Base-by-base conservation (phyloP, 208 protist species). In the Histomonas meleagridis region DNA sequence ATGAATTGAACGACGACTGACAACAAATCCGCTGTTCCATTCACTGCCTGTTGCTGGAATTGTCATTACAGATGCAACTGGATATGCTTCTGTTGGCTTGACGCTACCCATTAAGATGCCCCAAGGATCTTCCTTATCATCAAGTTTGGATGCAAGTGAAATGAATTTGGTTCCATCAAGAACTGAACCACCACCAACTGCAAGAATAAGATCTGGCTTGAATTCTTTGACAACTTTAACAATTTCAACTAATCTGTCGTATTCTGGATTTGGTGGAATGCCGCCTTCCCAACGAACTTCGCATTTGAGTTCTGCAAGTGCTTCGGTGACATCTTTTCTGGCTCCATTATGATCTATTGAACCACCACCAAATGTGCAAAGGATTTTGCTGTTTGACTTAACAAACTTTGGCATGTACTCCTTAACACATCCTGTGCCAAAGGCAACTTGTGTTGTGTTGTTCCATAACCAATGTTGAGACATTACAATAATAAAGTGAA, bases 401-500 rank as follows among this genome's bases (percentile, higher is more conserved):
- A 79, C 40, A 40, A 79, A 79, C 1, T 79, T 51, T 18, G 46
- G 46, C 4, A 79, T 32, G 23, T 79, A 40, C 40, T 79, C 70
- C 3, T 48, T 79, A 23, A 79, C 70, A 10, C 14, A 32, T 18
- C 28, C 40, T 79, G 46, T 10, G 18, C 70, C 70, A 40, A 79
- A 79, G 9, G 10, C 70, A 51, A 79, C 40, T 51, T 79, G 70
- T 51, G 70, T 49, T 51, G 40, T 48, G 18, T 79, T 79, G 4
- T 48, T 46, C 70, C 70, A 79, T 3, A 79, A 18, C 70, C 70
- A 79, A 32, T 79, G n/a, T n/a, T n/a, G n/a, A n/a, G n/a, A 49
- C 70, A 79, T 79, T 10, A 49, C 0, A 79, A 79, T 49, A 79
- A 79, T 79, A 40, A 79, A n/a, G 70, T 79, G 70, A 79, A 21